Evolutionary conservation across 768 basidiomycete genomes (phyloP).

Genomic region (Pulveroboletus sp.): DNA sequence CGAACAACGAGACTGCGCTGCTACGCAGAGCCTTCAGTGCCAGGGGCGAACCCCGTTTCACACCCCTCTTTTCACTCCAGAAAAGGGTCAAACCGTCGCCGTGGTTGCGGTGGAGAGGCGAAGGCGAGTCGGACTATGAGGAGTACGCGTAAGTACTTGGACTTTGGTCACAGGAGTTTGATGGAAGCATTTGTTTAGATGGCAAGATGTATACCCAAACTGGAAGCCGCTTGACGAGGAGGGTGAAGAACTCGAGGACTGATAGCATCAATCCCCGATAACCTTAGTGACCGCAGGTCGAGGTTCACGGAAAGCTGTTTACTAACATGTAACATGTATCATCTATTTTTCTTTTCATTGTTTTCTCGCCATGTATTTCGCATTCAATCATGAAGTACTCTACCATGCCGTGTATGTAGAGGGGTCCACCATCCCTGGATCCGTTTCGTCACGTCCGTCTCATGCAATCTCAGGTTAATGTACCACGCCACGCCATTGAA

Average conservation of each 20-base stretch:
- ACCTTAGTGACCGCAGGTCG: not conserved
- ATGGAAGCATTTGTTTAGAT: not conserved
- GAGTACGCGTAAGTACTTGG: slow-evolving; percentile 9
- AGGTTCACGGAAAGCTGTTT: not conserved
- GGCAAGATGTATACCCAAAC: slow-evolving; percentile 13
- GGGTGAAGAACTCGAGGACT: slow-evolving; percentile 5
- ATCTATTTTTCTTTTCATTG: not conserved
- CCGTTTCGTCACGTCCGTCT: not conserved
- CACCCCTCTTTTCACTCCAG: slow-evolving; percentile 8
- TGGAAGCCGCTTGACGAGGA: slow-evolving; percentile 23
- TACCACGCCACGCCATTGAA: not conserved
- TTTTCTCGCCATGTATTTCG: not conserved
- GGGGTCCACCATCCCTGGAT: not conserved
- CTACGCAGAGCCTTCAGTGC: slow-evolving; percentile 1
- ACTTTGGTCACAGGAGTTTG: not conserved
- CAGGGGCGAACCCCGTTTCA: slow-evolving; percentile 4
- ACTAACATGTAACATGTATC: not conserved
- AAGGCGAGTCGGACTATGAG: not conserved
- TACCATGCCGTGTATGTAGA: slow-evolving; percentile 1
- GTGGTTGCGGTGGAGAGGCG: slow-evolving; percentile 5
- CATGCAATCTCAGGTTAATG: too few species aligned
- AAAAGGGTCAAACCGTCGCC: slow-evolving; percentile 1
- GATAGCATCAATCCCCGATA: not conserved
- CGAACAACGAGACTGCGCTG: slow-evolving; percentile 1
- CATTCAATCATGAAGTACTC: not conserved